A percentile compares a stretch with the other conserved stretches of the same genome.
Evolutionary conservation across 345 rosid species (phyloP).

Genomic region (Moringa oleifera): DNA sequence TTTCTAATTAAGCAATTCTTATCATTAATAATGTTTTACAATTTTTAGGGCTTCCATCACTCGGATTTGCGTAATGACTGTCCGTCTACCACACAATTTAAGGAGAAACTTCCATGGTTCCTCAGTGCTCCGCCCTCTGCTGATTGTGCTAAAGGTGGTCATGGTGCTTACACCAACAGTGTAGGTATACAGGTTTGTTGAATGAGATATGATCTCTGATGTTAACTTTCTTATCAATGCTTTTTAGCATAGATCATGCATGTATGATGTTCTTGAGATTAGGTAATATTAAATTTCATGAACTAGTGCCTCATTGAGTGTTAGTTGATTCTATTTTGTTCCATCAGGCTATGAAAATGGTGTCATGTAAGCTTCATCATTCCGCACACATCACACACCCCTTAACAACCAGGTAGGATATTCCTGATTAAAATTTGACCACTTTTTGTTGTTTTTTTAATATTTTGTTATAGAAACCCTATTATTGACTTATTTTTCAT

Average conservation of each 20-base stretch:
- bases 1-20: constrained; percentile 8
- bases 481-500: constrained; percentile 14
- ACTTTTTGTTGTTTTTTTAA: constrained; percentile 1
- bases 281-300: constrained; percentile 1
- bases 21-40: constrained; percentile 13
- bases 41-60: constrained; percentile 84
- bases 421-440: constrained; percentile 8
- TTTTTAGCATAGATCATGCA: neutral
- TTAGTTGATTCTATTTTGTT: constrained; percentile 5
- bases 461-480: constrained; percentile 1
- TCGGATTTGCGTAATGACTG: constrained; percentile 79
- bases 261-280: neutral
- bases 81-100: constrained; percentile 83
- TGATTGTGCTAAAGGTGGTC: constrained; percentile 98
- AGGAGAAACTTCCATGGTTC: constrained; percentile 96
- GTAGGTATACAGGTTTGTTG: constrained; percentile 70
- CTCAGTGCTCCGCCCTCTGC: constrained; percentile 89
- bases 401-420: constrained; percentile 80
- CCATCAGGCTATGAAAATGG: constrained; percentile 68
- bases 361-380: constrained; percentile 82
- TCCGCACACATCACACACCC: constrained; percentile 97
- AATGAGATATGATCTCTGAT: constrained; percentile 11
- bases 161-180: constrained; percentile 91
- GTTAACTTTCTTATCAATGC: neutral
- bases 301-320: neutral